phyloP scores from a whole-genome alignment of 768 basidiomycete genomes.

The Sistotremastrum niveocremeum region DNA sequence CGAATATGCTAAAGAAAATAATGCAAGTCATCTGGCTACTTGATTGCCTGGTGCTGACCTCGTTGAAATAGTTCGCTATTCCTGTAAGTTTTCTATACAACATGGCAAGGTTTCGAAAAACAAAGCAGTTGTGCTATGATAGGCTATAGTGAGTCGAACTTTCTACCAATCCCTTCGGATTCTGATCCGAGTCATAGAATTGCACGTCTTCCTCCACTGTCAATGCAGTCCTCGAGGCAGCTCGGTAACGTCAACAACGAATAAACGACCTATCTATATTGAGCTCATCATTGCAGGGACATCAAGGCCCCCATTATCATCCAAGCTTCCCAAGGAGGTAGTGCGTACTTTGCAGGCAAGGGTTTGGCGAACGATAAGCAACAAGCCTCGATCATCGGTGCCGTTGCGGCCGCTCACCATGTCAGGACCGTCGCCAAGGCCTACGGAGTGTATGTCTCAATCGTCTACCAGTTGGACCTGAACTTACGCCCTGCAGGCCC shows the following conservation, averaged over 20 bases:
- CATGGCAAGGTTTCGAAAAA: not conserved
- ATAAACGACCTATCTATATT: not conserved
- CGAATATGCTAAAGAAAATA: constrained; percentile 79
- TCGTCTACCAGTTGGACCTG: not conserved
- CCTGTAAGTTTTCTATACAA: constrained; percentile 42
- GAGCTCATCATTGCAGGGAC: constrained; percentile 37
- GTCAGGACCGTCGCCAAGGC: constrained; percentile 74
- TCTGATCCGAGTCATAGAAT: constrained; percentile 42
- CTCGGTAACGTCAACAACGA: constrained; percentile 40
- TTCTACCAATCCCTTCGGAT: constrained; percentile 4
- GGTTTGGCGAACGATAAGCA: constrained; percentile 91
- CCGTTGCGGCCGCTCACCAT: constrained; percentile 85
- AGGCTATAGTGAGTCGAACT: constrained; percentile 62
- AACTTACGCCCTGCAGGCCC: constrained; percentile 37
- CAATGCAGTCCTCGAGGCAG: constrained; percentile 92
- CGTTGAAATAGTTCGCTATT: constrained; percentile 55
- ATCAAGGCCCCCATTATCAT: constrained; percentile 96
- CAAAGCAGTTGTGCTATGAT: not conserved
- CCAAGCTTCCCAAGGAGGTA: constrained; percentile 94
- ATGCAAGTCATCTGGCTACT: constrained; percentile 37
- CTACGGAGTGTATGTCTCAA: constrained; percentile 74
- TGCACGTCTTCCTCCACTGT: constrained; percentile 92
- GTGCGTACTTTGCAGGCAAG: constrained; percentile 94
- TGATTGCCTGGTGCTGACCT: not conserved
- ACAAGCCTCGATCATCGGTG: constrained; percentile 88